Conservation (phyloP, 495 filamentous ascomycete species). For the Podospora anserina region DNA sequence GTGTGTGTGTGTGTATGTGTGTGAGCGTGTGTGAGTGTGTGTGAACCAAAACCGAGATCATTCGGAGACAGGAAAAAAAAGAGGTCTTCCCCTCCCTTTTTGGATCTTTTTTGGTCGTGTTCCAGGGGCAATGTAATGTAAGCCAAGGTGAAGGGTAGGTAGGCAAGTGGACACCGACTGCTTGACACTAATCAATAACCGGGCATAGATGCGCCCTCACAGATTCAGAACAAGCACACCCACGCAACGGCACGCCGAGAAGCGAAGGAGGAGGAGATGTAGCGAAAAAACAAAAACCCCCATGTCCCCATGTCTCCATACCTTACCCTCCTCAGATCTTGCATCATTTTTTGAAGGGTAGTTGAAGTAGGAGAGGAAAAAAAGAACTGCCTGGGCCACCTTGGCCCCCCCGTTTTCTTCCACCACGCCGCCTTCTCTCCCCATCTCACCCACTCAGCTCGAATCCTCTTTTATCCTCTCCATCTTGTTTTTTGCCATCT, state of each 20-base stretch:
- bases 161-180: background rate
- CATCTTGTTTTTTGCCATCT: background rate
- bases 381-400: slow-evolving; percentile 7
- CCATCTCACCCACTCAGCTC: slow-evolving; percentile 1
- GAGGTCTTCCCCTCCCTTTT: background rate
- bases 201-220: background rate
- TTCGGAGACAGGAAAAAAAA: background rate
- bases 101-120: background rate
- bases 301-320: background rate
- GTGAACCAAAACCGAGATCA: background rate
- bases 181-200: background rate
- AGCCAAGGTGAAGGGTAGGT: background rate
- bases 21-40: background rate
- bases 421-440: slow-evolving; percentile 8
- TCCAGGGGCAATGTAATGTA: background rate
- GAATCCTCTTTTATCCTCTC: background rate
- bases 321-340: background rate
- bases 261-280: background rate
- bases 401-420: background rate
- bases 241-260: background rate
- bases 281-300: background rate
- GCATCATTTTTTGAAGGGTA: background rate
- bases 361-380: background rate
- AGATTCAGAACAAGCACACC: background rate
- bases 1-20: no score